Evolutionary conservation across 768 basidiomycete genomes (phyloP), one percentile per base, ranked within the genome.

Genomic region (Amanita subjunquillea): DNA sequence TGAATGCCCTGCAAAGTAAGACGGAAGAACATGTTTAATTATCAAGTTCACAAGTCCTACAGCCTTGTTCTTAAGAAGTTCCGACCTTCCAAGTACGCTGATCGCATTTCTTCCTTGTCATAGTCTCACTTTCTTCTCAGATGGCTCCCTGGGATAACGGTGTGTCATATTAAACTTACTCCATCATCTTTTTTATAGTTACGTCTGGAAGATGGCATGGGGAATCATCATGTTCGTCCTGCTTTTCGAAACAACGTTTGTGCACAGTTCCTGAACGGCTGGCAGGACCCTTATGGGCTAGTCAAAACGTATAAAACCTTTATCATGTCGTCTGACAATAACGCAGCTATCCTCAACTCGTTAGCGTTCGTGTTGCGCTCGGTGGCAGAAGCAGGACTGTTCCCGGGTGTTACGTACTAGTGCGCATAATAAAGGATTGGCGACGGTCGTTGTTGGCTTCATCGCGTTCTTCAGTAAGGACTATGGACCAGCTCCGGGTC

Each of bases 361-460:
- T 48, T 25, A 15, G 34, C 6, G 36, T 48, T 17, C 47, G 47
- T 13, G 32, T 50, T 9, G 17, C 20, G 8, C 48, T 50, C 15
- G 85, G 61, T 83, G 3, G 75, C 83, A 0, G 86, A 88, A 64
- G 81, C 83, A 4, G 84, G 86, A 2, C 61, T 87, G 8, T 87
- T 83, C 64, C 85, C 86, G 7, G 85, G 85, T 27, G 82, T 87
- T 7, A 75, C 78, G 0, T 89, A 85, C 67, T 87, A 84, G 85
- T 85, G 50, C 44, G 75, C 62, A 32, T 6, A 4, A 3, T 27
- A 84, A 86, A 62, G 87, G 86, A 5, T 67, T 81, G 25, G 66
- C 72, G 6, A 88, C 85, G 1, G 72, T 86, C 2, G 58, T 72
- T 0, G 78, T 82, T 9, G 84, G 77, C 0, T 25, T 78, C 12